Evolutionary conservation across 1,139 yeast genomes (phyloP), one percentile per base, ranked within the genome.

Genomic region (Kodamaea sp.): DNA sequence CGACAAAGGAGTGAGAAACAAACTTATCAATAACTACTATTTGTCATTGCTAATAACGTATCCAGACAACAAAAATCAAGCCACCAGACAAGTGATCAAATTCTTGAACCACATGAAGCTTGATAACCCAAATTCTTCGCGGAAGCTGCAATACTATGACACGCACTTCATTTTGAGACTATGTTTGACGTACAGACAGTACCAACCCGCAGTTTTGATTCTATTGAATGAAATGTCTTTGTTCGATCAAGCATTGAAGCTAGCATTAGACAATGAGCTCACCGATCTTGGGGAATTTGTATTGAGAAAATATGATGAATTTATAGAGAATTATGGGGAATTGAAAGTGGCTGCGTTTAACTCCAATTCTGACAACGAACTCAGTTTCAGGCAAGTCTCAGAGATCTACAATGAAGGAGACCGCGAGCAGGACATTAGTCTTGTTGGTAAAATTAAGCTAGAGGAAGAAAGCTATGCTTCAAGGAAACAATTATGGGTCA

Each of bases 201-300:
- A 72, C 30, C 77, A 77, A 41, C 76, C 90, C 1, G 88, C 95
- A 0, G 80, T 88, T 5, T 73, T 77, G 39, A 74, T 92, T 22
- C 78, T 85, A 47, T 77, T 90, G 1, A 69, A 78, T 37, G 73
- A 68, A 37, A 63, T 87, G 64, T 78, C 73, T 4, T 67, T 84
- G 31, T 86, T 73, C 52, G 95, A 87, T 41, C 92, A 86, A 39
- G 97, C 97, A 0, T 78, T 90, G 25, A 70, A 72, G 32, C 55
- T 90, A 39, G 94, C 97, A 0, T 63, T 92, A 26, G 69, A 75
- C 4, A 64, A 80, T 43, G 76, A 78, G 29, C 65, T 84, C 49
- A 62, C 82, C 6, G 83, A 81, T 14, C 66, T 79, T 30, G 95
- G 65, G 1, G 69, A 64, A 29, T 59, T 56, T 42, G 66, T 70